Evolutionary conservation across 805 yeast genomes (phyloP).

Genomic region (Ogataea paraovalis): DNA sequence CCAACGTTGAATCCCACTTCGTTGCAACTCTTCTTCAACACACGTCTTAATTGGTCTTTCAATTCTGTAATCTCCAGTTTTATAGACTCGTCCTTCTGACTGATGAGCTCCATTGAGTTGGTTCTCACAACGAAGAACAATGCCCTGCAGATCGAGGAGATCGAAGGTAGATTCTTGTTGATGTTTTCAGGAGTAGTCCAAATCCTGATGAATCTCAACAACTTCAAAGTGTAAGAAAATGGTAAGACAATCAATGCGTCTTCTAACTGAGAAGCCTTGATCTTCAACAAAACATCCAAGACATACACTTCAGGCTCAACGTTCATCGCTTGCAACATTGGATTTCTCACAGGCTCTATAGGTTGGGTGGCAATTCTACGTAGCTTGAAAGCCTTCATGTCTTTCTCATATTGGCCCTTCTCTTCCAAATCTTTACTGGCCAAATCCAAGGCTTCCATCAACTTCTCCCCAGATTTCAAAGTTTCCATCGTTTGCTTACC

Average conservation of each 20-base stretch:
- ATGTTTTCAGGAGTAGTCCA: constrained; percentile 56
- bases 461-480: constrained; percentile 87
- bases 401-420: constrained; percentile 44
- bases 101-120: constrained; percentile 75
- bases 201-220: constrained; percentile 67
- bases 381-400: constrained; percentile 33
- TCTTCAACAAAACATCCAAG: constrained; percentile 61
- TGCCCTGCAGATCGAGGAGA: constrained; percentile 68
- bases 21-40: constrained; percentile 47
- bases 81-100: constrained; percentile 59
- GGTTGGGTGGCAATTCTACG: constrained; percentile 48
- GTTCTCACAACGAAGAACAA: constrained; percentile 69
- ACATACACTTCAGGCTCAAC: constrained; percentile 76
- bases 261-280: constrained; percentile 81
- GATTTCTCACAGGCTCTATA: constrained; percentile 56
- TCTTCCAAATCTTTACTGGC: constrained; percentile 69
- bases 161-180: constrained; percentile 42
- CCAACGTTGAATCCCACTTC: constrained; percentile 81
- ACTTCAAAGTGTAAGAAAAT: constrained; percentile 70
- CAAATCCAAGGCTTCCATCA: constrained; percentile 87
- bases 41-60: constrained; percentile 54
- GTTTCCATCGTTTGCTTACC: constrained; percentile 85
- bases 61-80: constrained; percentile 63
- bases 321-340: constrained; percentile 70
- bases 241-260: constrained; percentile 92